Evolutionary conservation across 805 yeast genomes (phyloP).

Genomic region (Lachancea kluyveri): DNA sequence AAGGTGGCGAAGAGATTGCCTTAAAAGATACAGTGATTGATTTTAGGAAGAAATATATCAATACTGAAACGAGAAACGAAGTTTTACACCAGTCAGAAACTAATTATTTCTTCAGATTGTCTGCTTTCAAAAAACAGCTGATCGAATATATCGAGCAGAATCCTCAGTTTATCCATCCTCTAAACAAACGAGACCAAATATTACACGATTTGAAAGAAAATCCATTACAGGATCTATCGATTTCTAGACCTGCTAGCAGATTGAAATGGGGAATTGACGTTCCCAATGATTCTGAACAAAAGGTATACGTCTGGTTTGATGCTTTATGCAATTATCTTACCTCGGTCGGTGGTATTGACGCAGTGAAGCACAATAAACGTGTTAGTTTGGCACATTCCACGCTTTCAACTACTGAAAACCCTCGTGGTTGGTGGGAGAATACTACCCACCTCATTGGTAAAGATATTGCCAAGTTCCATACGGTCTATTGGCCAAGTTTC

Average conservation of each 20-base stretch:
- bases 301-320: constrained; percentile 94
- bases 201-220: constrained; percentile 48
- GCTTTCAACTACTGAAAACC: constrained; percentile 1
- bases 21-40: constrained; percentile 13
- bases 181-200: constrained; percentile 45
- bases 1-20: constrained; percentile 36
- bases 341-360: constrained; percentile 52
- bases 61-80: constrained; percentile 65
- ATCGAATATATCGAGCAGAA: constrained; percentile 42
- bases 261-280: constrained; percentile 87
- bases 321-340: constrained; percentile 85
- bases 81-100: constrained; percentile 73
- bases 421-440: constrained; percentile 21
- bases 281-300: constrained; percentile 72
- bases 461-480: constrained; percentile 83
- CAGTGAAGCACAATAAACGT: constrained; percentile 10
- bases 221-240: constrained; percentile 62
- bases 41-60: constrained; percentile 26
- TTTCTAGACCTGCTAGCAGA: constrained; percentile 77
- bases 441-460: constrained; percentile 86
- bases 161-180: constrained; percentile 64
- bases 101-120: constrained; percentile 79
- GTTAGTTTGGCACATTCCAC: constrained; percentile 2
- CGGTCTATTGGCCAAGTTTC: constrained; percentile 91
- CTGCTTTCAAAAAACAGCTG: constrained; percentile 51